Evolutionary conservation across 805 yeast species (phyloP).

Genomic region (Myxozyma sirexii): DNA sequence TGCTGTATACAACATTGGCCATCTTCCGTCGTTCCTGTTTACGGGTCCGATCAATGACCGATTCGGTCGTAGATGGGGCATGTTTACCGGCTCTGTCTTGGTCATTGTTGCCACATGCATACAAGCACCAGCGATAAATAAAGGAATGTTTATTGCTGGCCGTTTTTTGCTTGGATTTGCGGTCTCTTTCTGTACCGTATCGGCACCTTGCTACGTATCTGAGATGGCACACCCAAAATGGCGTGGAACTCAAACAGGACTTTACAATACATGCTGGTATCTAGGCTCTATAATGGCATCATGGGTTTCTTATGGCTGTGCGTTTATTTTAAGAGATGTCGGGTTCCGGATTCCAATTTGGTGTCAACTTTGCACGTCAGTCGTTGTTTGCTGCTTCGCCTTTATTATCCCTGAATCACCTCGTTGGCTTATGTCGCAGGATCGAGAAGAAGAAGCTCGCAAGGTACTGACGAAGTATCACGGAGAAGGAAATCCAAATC

Average conservation of each 20-base stretch:
- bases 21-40: conserved; percentile 13
- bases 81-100: conserved; percentile 17
- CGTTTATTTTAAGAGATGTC: conserved; percentile 48
- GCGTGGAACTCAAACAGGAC: conserved; percentile 45
- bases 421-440: conserved; percentile 52
- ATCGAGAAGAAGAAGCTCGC: conserved; percentile 57
- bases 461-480: conserved; percentile 53
- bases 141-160: conserved; percentile 26
- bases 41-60: conserved; percentile 24
- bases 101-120: conserved; percentile 22
- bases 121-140: conserved; percentile 18
- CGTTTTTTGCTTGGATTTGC: conserved; percentile 32
- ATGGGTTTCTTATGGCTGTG: conserved; percentile 35
- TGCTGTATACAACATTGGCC: conserved; percentile 23
- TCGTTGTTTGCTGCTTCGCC: conserved; percentile 50
- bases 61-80: conserved; percentile 23
- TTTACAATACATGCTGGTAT: conserved; percentile 56
- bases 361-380: conserved; percentile 55
- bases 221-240: conserved; percentile 28
- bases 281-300: conserved; percentile 50
- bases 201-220: conserved; percentile 19
- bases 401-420: conserved; percentile 46
- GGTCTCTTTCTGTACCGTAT: conserved; percentile 4
- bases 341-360: conserved; percentile 70
- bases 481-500: conserved; percentile 46